A percentile compares a stretch with the other conserved stretches of the same genome.
Conservation (phyloP, 305 asterid species). For the Rubia occidens region DNA sequence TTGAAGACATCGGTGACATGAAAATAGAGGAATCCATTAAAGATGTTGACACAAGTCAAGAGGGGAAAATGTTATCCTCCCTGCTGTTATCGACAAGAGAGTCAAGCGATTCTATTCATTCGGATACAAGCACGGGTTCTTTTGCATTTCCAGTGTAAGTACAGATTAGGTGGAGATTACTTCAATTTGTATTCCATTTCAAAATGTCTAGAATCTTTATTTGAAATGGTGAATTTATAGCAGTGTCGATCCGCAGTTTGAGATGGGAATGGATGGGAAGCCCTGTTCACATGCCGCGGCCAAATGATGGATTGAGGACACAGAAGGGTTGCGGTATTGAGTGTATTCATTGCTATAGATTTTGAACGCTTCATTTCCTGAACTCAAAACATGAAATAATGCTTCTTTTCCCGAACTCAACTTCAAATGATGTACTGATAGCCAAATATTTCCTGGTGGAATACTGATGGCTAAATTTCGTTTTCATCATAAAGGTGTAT, state of each 20-base stretch:
- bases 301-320: conserved; percentile 20
- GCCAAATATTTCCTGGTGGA: background rate
- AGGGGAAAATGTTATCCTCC: background rate
- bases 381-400: background rate
- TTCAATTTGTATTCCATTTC: background rate
- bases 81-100: background rate
- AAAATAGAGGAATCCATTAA: background rate
- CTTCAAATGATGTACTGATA: background rate
- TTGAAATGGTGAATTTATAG: background rate
- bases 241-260: conserved; percentile 1
- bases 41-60: background rate
- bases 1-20: background rate
- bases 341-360: background rate
- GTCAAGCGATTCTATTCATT: conserved; percentile 19
- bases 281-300: conserved; percentile 77
- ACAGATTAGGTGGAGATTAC: background rate
- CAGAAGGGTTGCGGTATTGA: background rate
- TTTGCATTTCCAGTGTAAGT: conserved; percentile 60
- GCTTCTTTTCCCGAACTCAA: background rate
- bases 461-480: background rate
- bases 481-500: background rate
- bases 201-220: background rate
- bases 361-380: background rate
- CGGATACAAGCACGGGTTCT: conserved; percentile 26
- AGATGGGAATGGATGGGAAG: conserved; percentile 67